Evolutionary conservation across 2,329 filamentous ascomycete genomes (phyloP).

Genomic region (Incumbomyces delicatus): DNA sequence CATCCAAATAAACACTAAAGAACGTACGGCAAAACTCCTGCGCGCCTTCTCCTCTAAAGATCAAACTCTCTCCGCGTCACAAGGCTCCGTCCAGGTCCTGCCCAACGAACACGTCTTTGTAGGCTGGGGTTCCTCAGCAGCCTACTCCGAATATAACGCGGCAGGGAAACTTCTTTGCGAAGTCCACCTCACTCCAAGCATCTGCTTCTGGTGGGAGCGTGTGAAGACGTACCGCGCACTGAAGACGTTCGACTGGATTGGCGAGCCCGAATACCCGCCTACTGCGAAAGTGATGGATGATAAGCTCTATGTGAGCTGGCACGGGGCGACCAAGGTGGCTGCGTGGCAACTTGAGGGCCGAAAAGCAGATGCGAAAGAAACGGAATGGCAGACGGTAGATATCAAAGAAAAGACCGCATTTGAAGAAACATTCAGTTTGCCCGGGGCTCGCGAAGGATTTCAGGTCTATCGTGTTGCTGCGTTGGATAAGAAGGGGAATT

Average conservation of each 20-base stretch:
- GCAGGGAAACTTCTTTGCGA: conserved; percentile 40
- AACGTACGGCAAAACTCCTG: conserved; percentile 36
- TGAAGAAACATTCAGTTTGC: conserved; percentile 13
- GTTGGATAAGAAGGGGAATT: conserved; percentile 7
- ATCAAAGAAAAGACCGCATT: conserved; percentile 13
- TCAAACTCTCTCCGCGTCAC: conserved; percentile 29
- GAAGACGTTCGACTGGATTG: conserved; percentile 42
- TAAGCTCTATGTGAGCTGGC: conserved; percentile 35
- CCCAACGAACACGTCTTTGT: conserved; percentile 35
- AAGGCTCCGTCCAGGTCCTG: conserved; percentile 36
- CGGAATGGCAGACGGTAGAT: conserved; percentile 10
- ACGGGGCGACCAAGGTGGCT: conserved; percentile 35
- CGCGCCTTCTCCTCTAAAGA: conserved; percentile 32
- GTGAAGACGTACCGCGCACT: conserved; percentile 47
- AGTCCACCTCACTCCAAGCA: conserved; percentile 35
- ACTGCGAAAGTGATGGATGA: conserved; percentile 20
- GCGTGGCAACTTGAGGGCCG: conserved; percentile 14
- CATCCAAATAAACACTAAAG: conserved; percentile 29
- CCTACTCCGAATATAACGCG: conserved; percentile 38
- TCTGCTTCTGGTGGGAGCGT: conserved; percentile 24
- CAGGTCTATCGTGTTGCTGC: conserved; percentile 12
- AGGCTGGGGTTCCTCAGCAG: conserved; percentile 42
- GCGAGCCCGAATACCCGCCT: conserved; percentile 30
- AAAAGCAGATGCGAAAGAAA: conserved; percentile 4
- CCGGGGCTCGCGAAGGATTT: conserved; percentile 4